A percentile compares a stretch with the other conserved stretches of the same genome.
Conservation (phyloP, 495 filamentous ascomycete genomes). For the Penicillium soppii region DNA sequence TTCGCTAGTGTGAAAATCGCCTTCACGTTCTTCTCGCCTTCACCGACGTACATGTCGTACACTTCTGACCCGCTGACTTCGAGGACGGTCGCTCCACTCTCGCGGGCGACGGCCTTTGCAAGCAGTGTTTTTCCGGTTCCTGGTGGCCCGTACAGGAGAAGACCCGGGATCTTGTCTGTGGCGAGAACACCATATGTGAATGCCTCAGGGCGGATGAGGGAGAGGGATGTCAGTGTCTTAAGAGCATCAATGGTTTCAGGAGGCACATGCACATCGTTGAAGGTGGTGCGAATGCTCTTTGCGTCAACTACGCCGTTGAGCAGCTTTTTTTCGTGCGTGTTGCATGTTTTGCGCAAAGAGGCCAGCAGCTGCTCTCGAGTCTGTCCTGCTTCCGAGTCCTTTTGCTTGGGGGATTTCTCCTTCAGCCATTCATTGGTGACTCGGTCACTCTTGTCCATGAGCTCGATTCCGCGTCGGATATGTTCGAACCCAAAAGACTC, state of each 20-base stretch:
- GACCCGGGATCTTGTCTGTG: constrained; percentile 84
- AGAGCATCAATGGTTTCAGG: constrained; percentile 82
- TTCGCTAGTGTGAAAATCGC: constrained; percentile 89
- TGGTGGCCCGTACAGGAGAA: constrained; percentile 90
- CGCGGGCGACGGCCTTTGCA: constrained; percentile 93
- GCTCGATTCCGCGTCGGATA: constrained; percentile 36
- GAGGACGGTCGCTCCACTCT: constrained; percentile 84
- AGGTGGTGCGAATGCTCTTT: constrained; percentile 78
- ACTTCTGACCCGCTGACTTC: constrained; percentile 74
- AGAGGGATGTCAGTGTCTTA: constrained; percentile 85
- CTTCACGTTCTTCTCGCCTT: constrained; percentile 94
- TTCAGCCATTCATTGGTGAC: constrained; percentile 40
- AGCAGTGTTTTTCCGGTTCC: constrained; percentile 95
- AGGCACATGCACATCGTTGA: constrained; percentile 78
- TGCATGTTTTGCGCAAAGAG: constrained; percentile 55
- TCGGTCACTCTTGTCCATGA: constrained; percentile 37
- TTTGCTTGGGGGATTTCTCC: constrained; percentile 29
- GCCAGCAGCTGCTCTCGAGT: constrained; percentile 36
- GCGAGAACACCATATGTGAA: constrained; percentile 95
- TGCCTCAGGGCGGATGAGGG: constrained; percentile 84
- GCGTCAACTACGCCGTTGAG: constrained; percentile 79
- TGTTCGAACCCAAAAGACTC: constrained; percentile 41
- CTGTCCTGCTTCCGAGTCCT: constrained; percentile 23
- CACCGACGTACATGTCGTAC: constrained; percentile 94
- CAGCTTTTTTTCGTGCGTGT: constrained; percentile 77